Evolutionary conservation across 1,284 basidiomycete genomes (phyloP).

Genomic region (Mycocalia duriaeana): DNA sequence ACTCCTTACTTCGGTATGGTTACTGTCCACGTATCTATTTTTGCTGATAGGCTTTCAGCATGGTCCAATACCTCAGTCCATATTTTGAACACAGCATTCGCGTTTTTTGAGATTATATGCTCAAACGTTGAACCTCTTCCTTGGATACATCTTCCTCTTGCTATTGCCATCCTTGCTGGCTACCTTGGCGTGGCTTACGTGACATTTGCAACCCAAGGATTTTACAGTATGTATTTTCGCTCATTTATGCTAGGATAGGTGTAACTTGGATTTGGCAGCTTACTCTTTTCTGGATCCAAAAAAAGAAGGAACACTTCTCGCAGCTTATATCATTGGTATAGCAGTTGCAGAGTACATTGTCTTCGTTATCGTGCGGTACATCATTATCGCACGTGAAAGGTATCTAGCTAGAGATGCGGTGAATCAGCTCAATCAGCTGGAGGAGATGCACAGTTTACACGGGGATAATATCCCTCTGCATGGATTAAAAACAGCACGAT

Average conservation of each 20-base stretch:
- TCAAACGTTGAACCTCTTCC: constrained; percentile 49
- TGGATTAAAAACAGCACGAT: too few relatives aligned
- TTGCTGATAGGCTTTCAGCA: constrained; percentile 23
- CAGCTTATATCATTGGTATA: constrained; percentile 58
- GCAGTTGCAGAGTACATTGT: constrained; percentile 39
- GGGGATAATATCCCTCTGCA: too few relatives aligned
- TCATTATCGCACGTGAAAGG: constrained; percentile 27
- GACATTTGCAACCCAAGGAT: constrained; percentile 50
- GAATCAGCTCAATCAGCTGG: too few relatives aligned
- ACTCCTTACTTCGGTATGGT: constrained; percentile 33
- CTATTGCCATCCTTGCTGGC: constrained; percentile 45
- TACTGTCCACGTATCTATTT: background rate
- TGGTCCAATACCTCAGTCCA: constrained; percentile 61
- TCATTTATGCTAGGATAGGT: background rate
- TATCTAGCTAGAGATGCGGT: too few relatives aligned
- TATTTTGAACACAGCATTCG: constrained; percentile 56
- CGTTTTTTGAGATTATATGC: constrained; percentile 53
- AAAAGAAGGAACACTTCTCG: constrained; percentile 22
- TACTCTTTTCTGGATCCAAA: constrained; percentile 34
- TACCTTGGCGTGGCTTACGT: constrained; percentile 70
- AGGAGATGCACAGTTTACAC: too few relatives aligned
- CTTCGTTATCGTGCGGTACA: constrained; percentile 37
- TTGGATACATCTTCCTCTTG: constrained; percentile 47
- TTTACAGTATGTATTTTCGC: constrained; percentile 49
- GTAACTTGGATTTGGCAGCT: constrained; percentile 21